A percentile compares a stretch with the other conserved stretches of the same genome.
phyloP scores from a whole-genome alignment of 192 early-diverging fungal species.

The Podila minutissima region DNA sequence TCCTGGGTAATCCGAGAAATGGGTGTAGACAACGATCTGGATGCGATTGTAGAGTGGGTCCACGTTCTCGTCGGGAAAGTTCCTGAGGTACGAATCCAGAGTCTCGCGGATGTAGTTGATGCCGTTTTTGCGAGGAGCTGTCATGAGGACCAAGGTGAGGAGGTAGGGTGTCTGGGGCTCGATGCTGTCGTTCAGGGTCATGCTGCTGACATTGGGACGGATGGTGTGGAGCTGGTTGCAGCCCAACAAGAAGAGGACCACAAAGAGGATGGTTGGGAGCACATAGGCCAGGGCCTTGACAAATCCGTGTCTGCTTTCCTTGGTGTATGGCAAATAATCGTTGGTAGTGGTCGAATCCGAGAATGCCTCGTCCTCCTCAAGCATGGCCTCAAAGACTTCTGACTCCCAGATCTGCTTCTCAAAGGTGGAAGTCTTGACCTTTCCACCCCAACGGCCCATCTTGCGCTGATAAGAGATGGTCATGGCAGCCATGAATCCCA shows the following conservation, averaged over 20 bases:
- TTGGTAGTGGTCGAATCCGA: constrained; percentile 18
- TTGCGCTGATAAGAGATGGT: constrained; percentile 39
- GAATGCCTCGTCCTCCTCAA: constrained; percentile 30
- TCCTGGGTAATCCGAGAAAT: constrained; percentile 58
- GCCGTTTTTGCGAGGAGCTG: constrained; percentile 57
- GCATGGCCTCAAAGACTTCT: constrained; percentile 18
- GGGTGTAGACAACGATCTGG: constrained; percentile 61
- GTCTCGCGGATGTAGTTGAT: constrained; percentile 57
- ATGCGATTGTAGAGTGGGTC: constrained; percentile 58
- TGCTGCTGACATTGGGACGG: constrained; percentile 19
- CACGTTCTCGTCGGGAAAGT: constrained; percentile 53
- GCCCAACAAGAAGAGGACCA: constrained; percentile 36
- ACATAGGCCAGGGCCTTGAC: constrained; percentile 9
- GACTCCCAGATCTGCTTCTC: constrained; percentile 36
- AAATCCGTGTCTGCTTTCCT: constrained; percentile 12
- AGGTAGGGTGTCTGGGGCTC: constrained; percentile 51
- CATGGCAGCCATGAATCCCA: constrained; percentile 54
- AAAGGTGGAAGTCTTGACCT: constrained; percentile 22
- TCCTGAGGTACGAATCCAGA: constrained; percentile 55
- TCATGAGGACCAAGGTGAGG: constrained; percentile 62
- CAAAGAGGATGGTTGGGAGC: constrained; percentile 23
- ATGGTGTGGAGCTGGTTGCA: constrained; percentile 35
- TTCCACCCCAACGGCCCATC: constrained; percentile 37
- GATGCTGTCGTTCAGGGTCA: constrained; percentile 26
- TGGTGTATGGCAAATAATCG: constrained; percentile 8